Conservation (phyloP, 257 asterid genomes). For the Solanum pimpinellifolium region DNA sequence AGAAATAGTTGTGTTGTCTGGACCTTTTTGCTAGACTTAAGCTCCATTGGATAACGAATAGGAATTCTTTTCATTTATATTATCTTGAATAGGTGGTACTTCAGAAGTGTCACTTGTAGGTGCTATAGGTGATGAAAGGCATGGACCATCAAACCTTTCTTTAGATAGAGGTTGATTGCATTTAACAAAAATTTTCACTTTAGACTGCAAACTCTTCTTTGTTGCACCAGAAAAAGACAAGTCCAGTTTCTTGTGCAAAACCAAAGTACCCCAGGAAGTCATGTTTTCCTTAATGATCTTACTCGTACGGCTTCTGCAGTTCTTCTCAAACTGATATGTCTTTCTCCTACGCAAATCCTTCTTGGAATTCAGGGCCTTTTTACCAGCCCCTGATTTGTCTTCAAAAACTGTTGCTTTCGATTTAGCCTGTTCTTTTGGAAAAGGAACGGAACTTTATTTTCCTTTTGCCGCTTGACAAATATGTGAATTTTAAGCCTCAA, state of each 20-base stretch:
- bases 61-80: slow-evolving; percentile 9
- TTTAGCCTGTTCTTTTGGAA: slow-evolving; percentile 27
- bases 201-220: slow-evolving; percentile 27
- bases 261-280: slow-evolving; percentile 63
- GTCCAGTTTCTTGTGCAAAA: slow-evolving; percentile 40
- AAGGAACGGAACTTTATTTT: slow-evolving; percentile 6
- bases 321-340: slow-evolving; percentile 52
- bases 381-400: slow-evolving; percentile 29
- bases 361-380: slow-evolving; percentile 31
- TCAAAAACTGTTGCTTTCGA: slow-evolving; percentile 15
- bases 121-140: background rate
- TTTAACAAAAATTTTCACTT: slow-evolving; percentile 13
- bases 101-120: slow-evolving; percentile 1
- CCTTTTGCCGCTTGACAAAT: slow-evolving; percentile 6
- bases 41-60: slow-evolving; percentile 4
- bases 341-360: slow-evolving; percentile 56
- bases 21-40: slow-evolving; percentile 4
- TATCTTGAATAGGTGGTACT: slow-evolving; percentile 12
- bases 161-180: slow-evolving; percentile 10
- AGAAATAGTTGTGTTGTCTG: slow-evolving; percentile 3
- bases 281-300: slow-evolving; percentile 65
- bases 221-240: slow-evolving; percentile 26
- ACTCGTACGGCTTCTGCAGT: slow-evolving; percentile 30
- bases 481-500: slow-evolving; percentile 2
- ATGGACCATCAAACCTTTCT: slow-evolving; percentile 9